Conservation (phyloP, 805 yeast species). For the Saccharomycopsis fodiens region DNA sequence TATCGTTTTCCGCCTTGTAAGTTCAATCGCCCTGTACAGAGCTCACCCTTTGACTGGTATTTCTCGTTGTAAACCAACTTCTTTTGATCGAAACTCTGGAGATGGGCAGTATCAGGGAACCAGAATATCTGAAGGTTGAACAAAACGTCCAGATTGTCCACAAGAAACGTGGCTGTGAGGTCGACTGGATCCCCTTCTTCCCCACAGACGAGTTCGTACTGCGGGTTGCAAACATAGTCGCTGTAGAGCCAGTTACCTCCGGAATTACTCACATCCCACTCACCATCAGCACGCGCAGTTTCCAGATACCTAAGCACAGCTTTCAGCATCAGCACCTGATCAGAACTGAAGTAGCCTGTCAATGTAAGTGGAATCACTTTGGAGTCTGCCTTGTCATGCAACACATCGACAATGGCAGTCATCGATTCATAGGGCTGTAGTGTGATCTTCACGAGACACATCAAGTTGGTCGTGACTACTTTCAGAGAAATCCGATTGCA, state of each 20-base stretch:
- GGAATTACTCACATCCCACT: constrained; percentile 37
- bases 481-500: constrained; percentile 12
- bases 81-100: constrained; percentile 26
- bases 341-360: not conserved
- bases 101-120: constrained; percentile 24
- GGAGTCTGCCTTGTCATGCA: not conserved
- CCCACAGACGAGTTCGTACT: constrained; percentile 29
- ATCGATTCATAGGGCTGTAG: constrained; percentile 26
- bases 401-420: constrained; percentile 24
- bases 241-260: constrained; percentile 52
- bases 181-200: not conserved
- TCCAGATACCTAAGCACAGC: constrained; percentile 27
- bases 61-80: constrained; percentile 30
- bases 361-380: not conserved
- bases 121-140: constrained; percentile 41
- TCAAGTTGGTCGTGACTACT: constrained; percentile 29
- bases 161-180: constrained; percentile 20
- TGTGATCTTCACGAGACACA: constrained; percentile 30
- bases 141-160: constrained; percentile 24
- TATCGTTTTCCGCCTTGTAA: constrained; percentile 33
- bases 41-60: constrained; percentile 27
- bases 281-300: constrained; percentile 26
- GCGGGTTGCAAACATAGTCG: constrained; percentile 48
- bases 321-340: constrained; percentile 24
- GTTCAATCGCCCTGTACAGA: constrained; percentile 22